Conservation (phyloP, 108 stramenopile genomes). For the Fragilaria radians region DNA sequence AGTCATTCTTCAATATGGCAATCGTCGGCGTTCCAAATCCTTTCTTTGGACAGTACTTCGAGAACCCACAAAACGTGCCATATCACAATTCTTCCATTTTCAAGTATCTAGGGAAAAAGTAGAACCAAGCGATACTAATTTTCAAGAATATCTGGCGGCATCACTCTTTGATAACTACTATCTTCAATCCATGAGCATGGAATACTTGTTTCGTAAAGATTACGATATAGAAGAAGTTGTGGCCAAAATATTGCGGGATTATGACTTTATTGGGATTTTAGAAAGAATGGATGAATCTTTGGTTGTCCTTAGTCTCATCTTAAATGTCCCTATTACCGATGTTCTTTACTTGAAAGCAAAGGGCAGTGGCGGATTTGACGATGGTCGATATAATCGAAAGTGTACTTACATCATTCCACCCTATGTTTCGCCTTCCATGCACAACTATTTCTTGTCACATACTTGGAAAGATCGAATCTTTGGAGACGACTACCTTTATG, state of each 20-base stretch:
- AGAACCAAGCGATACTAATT: slow-evolving; percentile 10
- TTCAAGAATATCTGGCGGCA: background rate
- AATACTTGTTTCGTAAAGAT: background rate
- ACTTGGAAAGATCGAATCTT: slow-evolving; percentile 7
- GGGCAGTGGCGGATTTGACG: slow-evolving; percentile 16
- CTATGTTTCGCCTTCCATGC: slow-evolving; percentile 4
- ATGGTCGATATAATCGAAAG: slow-evolving; percentile 8
- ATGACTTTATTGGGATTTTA: slow-evolving; percentile 45
- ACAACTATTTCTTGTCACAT: slow-evolving; percentile 7
- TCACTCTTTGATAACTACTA: background rate
- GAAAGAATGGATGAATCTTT: slow-evolving; percentile 45
- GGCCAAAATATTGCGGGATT: slow-evolving; percentile 20
- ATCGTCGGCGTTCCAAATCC: background rate
- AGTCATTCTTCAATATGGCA: slow-evolving; percentile 3
- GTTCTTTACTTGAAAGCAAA: slow-evolving; percentile 23
- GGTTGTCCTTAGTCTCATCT: slow-evolving; percentile 27
- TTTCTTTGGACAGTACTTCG: slow-evolving; percentile 31
- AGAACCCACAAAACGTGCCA: slow-evolving; percentile 27
- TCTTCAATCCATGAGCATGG: background rate
- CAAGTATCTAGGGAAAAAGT: slow-evolving; percentile 1
- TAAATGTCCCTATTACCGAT: slow-evolving; percentile 16
- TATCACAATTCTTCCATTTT: slow-evolving; percentile 23
- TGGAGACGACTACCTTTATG: slow-evolving; percentile 18
- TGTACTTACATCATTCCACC: background rate
- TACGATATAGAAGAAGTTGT: background rate